phyloP scores from a whole-genome alignment of 2,329 filamentous ascomycete genomes.

The Talaromyces atroroseus region DNA sequence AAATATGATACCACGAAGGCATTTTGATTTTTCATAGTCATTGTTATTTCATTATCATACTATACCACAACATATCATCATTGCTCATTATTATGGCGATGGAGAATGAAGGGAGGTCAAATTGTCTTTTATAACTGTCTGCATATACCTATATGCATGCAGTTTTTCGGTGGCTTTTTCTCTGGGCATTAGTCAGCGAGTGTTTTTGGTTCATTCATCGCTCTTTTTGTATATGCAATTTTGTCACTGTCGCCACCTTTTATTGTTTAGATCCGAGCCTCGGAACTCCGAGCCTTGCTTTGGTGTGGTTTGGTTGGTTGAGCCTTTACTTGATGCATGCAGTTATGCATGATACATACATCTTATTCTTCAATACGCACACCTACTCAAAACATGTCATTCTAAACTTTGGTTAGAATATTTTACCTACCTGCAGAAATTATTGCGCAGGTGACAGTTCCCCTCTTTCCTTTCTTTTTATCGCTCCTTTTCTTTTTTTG shows the following conservation, averaged over 20 bases:
- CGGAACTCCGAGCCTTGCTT: background rate
- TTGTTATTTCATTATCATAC: background rate
- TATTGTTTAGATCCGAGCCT: background rate
- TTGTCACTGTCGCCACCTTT: background rate
- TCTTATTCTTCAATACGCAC: background rate
- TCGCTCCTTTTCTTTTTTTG: background rate
- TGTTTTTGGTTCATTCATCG: slow-evolving; percentile 1
- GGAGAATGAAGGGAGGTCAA: background rate
- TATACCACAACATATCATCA: background rate
- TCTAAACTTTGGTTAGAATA: too few species aligned
- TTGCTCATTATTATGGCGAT: background rate
- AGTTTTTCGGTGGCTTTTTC: background rate
- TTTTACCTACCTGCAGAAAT: background rate
- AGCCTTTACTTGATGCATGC: background rate
- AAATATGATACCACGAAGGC: background rate
- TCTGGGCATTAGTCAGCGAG: slow-evolving; percentile 3
- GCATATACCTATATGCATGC: background rate
- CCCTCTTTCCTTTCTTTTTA: background rate
- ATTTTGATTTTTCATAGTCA: background rate
- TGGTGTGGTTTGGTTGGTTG: background rate
- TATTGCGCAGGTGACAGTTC: background rate
- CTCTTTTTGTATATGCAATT: background rate
- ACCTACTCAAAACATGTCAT: background rate
- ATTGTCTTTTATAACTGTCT: background rate
- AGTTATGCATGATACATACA: background rate